These are phyloP conservation scores for Leishmania turanica DNA, from an alignment of 208 protist species.

Conservation along the genomic window DNA sequence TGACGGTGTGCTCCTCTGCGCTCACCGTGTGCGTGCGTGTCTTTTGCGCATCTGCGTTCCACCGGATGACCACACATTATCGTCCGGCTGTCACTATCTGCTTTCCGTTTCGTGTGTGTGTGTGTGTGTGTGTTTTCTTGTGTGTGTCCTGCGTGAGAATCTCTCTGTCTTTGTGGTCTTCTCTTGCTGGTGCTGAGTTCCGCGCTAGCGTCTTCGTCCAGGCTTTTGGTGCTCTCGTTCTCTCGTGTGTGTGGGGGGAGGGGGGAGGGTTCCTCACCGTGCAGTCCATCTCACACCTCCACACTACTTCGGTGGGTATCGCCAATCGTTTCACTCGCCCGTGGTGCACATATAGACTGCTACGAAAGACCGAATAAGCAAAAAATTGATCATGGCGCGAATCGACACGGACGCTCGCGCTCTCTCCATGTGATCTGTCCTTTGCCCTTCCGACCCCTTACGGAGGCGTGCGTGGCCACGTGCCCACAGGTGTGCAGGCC, in stretches of 20 bases:
- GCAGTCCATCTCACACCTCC: background rate
- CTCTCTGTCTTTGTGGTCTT: background rate
- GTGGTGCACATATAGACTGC: background rate
- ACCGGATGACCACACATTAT: background rate
- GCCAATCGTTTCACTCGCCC: background rate
- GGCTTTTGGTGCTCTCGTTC: no score
- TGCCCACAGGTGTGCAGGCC: background rate
- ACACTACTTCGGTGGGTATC: background rate
- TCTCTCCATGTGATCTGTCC: background rate
- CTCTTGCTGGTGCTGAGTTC: background rate
- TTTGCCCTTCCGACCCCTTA: background rate
- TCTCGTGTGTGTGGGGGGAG: background rate
- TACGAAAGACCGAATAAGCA: background rate
- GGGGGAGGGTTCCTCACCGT: background rate
- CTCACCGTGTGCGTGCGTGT: no score
- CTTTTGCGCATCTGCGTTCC: background rate
- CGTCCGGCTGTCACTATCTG: background rate
- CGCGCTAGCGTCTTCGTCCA: background rate
- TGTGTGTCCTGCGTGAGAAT: no score
- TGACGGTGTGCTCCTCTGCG: no score
- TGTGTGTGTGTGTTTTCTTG: no score
- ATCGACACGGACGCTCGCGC: background rate
- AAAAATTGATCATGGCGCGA: background rate
- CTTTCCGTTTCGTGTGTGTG: background rate
- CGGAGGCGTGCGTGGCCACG: background rate